Evolutionary conservation across 177 flowering plant genomes (phyloP), one percentile per base, ranked within the genome.

Genomic region (Tripterygium wilfordii): DNA sequence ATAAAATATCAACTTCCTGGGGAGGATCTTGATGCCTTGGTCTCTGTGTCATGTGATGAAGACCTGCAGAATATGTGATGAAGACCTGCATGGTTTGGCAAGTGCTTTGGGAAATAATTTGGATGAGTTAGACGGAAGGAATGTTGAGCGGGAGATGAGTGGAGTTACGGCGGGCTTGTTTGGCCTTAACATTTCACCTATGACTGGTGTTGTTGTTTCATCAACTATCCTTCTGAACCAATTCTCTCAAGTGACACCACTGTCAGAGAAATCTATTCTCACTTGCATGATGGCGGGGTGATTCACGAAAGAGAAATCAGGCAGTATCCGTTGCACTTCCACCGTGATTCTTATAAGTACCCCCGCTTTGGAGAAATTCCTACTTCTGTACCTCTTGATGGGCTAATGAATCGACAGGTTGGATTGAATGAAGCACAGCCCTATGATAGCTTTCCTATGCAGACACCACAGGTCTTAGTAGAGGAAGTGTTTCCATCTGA

Each of bases 1-100:
- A 70, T 91, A 16, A 91, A 83, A 60, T 91, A 91, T 71, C 98
- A 91, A 70, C 89, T 90, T 47, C 97, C 96, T 35, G 95, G 91
- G 14, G 95, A 92, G 65, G 96, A 88, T 50, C 89, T 90, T 61
- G 97, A 90, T 77, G 85, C 97, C 8, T 66, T 90, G 57, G 96
- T 92, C 51, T 83, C 96, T 35, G 85, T 85, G 8, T 83, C 95
- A 36, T 83, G 80, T 40, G 95, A 88, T 58, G 98, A 88, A 71
- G 96, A 88, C 70, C 54, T 86, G 59, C 87, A 72, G 61, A 88
- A 85, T 61, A 88, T 84, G 95, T 76, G n/a, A n/a, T 88, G 78
- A 94, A 92, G 59, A 95, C 22, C 63, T 65, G 51, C 56, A 56
- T 60, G 74, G 63, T 35, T 29, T 83, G 43, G 69, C 60, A 41